These are phyloP conservation scores for Chloranthus sessilifolius DNA, from an alignment of 164 flowering plant species.

Conservation along the genomic window DNA sequence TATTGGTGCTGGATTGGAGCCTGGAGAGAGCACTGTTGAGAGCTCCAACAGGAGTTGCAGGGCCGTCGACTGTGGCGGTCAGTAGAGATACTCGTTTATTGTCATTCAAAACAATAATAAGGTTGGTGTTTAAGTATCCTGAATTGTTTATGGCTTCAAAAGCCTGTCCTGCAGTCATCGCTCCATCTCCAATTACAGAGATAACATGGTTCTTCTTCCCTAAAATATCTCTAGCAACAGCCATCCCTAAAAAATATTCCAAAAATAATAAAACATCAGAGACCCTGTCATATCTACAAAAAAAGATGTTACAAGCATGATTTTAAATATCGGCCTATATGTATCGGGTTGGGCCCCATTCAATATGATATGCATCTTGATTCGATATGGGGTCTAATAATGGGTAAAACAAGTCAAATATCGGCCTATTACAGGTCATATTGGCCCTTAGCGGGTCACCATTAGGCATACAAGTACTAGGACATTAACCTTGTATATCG, in stretches of 20 bases:
- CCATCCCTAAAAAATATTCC: slow-evolving; percentile 57
- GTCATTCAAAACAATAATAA: slow-evolving; percentile 77
- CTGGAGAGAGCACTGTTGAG: slow-evolving; percentile 62
- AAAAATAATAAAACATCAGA: too few species aligned
- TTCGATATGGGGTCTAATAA: too few species aligned
- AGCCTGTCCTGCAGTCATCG: slow-evolving; percentile 99
- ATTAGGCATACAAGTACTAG: too few species aligned
- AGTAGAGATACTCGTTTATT: slow-evolving; percentile 90
- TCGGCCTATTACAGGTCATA: too few species aligned
- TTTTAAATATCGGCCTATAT: too few species aligned
- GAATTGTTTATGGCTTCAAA: slow-evolving; percentile 96
- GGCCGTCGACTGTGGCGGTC: slow-evolving; percentile 95
- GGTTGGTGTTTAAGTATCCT: slow-evolving; percentile 73
- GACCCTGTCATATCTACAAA: not conserved
- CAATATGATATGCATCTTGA: too few species aligned
- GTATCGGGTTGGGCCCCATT: too few species aligned
- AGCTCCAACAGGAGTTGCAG: slow-evolving; percentile 92
- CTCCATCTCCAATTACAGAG: slow-evolving; percentile 95
- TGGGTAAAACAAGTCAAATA: too few species aligned
- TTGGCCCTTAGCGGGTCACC: too few species aligned
- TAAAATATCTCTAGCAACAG: slow-evolving; percentile 74
- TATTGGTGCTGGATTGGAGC: slow-evolving; percentile 68
- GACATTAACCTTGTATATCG: too few species aligned
- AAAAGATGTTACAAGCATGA: too few species aligned
- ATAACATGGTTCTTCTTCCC: slow-evolving; percentile 77